Evolutionary conservation across 805 yeast genomes (phyloP), one percentile per base, ranked within the genome.

Genomic region (Saturnispora bothae): DNA sequence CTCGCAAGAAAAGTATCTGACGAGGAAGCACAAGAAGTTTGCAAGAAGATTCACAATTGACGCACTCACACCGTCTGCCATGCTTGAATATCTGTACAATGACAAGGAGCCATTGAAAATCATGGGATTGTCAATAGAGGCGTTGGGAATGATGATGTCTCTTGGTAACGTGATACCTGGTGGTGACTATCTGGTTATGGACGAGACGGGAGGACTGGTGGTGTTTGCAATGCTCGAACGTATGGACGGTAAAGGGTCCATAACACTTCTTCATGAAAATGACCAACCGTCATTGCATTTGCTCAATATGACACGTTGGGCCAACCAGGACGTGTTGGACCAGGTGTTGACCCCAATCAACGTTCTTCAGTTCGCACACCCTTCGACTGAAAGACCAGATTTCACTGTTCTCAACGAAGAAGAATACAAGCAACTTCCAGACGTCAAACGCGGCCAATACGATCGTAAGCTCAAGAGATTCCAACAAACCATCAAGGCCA

Each of bases 171-270:
- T 92, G 25, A 75, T 78, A 51, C 86, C 95, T 1, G 95, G 95
- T 9, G 97, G 98, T 1, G 76, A 71, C 42, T 92, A 92, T 52
- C 63, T 92, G 17, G 78, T 89, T 3, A 68, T 85, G 39, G 99
- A 92, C 53, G 98, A 92, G 53, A 81, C 95, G n/a, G 88, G 95
- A 23, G 96, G 97, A 5, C 68, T 89, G n/a, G 54, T 92, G 1
- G 72, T 83, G 5, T 83, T 83, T 43, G 84, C 94, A 4, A 66
- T 92, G 69, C 54, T 92, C 59, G 99, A 92, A 56, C 68, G 96
- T 53, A 83, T 94, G 89, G 76, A 76, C 43, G 95, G 95, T 12
- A 63, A 73, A 37, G 79, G 79, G 9, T 54, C 66, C 3, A 74
- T 92, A 31, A 67, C 84, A 3, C 68, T 84, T 16, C 65, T 78